Percentiles rank a stretch among this genome's conserved stretches.
Evolutionary conservation across 1,139 yeast genomes (phyloP).

Genomic region (Scheffersomyces insectosa): DNA sequence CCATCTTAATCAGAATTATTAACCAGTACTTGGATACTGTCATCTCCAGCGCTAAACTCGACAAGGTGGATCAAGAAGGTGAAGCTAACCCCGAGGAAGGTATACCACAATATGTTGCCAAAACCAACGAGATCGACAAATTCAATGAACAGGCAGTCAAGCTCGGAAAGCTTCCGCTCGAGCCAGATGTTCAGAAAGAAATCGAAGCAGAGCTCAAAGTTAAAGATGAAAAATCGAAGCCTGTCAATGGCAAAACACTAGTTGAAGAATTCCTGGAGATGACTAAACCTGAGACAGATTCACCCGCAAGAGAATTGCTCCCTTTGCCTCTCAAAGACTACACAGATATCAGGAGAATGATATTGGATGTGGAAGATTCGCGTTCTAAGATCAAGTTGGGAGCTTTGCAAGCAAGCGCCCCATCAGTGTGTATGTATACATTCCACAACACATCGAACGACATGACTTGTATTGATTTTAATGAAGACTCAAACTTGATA

Average conservation of each 20-base stretch:
- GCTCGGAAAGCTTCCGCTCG: constrained; percentile 82
- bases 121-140: constrained; percentile 51
- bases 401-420: constrained; percentile 73
- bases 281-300: constrained; percentile 52
- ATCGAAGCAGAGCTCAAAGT: constrained; percentile 79
- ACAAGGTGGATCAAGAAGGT: constrained; percentile 45
- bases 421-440: constrained; percentile 97
- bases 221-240: constrained; percentile 59
- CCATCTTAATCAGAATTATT: constrained; percentile 77
- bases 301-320: constrained; percentile 71
- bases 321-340: constrained; percentile 88
- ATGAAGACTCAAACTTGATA: constrained; percentile 80
- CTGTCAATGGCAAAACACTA: constrained; percentile 41
- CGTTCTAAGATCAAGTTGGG: constrained; percentile 67
- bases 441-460: constrained; percentile 94
- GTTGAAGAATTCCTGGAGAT: constrained; percentile 53
- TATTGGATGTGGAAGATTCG: constrained; percentile 78
- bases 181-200: constrained; percentile 81
- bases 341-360: constrained; percentile 75
- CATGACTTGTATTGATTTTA: constrained; percentile 79
- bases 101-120: constrained; percentile 55
- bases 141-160: constrained; percentile 74
- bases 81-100: constrained; percentile 65
- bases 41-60: constrained; percentile 43
- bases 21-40: constrained; percentile 83